Base-by-base conservation (phyloP, 2,329 filamentous ascomycete genomes). In the Aspergillus sp. region DNA sequence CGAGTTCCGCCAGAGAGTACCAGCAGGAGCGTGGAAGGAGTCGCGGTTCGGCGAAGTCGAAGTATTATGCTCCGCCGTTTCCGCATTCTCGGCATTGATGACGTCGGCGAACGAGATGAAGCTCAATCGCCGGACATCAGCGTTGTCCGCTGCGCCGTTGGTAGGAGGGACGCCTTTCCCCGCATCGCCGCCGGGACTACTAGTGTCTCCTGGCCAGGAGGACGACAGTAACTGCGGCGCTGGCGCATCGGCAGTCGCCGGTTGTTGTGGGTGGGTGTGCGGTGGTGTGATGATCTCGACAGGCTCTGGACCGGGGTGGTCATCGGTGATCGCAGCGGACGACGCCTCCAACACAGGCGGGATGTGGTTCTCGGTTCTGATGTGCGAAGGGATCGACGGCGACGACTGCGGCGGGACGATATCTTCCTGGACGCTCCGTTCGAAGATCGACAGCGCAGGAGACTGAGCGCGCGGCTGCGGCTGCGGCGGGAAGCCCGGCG, bases 101-200 rank as follows among this genome's bases (percentile, higher is more conserved):
- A 96, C 86, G 51, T 96, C 89, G 40, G 89, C 88, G 60, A 96
- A 96, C 5, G 86, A 94, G 54, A 96, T 93, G 64, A 96, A 96
- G 57, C 83, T 91, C 41, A 96, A 64, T 14, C 89, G 78, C 28
- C 85, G 79, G 12, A 93, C 75, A 49, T 94, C 88, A 29, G 75
- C 71, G 24, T 72, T 74, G 50, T 94, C 86, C 40, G 89, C 66
- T 28, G 80, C 77, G 19, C 80, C 84, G 56, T 89, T 89, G 53
- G 78, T 85, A 36, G 80, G 83, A 2, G 75, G 76, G 15, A 69
- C n/a, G n/a, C n/a, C 69, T 44, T 89, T 82, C 26, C 77, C 67
- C n/a, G 60, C 61, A 32, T 74, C 67, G 29, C 60, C 66, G 4
- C 69, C 63, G 49, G 76, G 68, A 14, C 72, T 67, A 28, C 63